phyloP scores from a whole-genome alignment of 2,329 filamentous ascomycete species.

The Aphanocladium album region DNA sequence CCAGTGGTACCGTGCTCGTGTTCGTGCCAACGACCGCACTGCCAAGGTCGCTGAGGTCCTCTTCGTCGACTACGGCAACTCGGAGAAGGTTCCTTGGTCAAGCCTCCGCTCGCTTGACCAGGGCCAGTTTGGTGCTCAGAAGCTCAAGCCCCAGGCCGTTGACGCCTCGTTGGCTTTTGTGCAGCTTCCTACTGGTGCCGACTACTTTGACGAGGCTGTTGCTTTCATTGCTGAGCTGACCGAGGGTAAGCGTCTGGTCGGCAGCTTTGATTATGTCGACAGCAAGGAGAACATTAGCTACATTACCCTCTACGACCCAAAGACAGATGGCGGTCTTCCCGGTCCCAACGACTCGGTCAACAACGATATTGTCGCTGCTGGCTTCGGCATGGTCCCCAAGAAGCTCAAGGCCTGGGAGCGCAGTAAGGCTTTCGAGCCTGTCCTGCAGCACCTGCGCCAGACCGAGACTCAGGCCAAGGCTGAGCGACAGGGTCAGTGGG shows the following conservation, averaged over 20 bases:
- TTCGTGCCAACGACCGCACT: constrained; percentile 88
- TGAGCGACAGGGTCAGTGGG: constrained; percentile 85
- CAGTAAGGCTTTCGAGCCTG: constrained; percentile 60
- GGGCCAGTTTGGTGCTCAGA: constrained; percentile 71
- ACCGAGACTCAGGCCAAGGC: constrained; percentile 75
- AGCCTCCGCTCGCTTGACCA: constrained; percentile 76
- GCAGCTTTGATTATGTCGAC: constrained; percentile 82
- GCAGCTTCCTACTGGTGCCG: constrained; percentile 74
- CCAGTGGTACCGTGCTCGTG: constrained; percentile 89
- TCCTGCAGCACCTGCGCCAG: constrained; percentile 66
- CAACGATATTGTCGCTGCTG: constrained; percentile 76
- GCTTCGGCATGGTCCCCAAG: constrained; percentile 82
- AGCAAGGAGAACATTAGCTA: constrained; percentile 74
- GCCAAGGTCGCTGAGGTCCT: constrained; percentile 84
- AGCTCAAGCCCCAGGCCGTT: constrained; percentile 79
- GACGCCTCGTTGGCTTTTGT: constrained; percentile 85
- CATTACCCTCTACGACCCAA: constrained; percentile 82
- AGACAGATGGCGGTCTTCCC: constrained; percentile 48
- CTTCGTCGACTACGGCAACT: constrained; percentile 96
- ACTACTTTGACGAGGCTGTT: constrained; percentile 80
- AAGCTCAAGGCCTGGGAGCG: constrained; percentile 93
- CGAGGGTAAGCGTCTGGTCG: constrained; percentile 73
- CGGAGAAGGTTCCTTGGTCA: constrained; percentile 80
- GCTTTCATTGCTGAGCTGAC: constrained; percentile 70
- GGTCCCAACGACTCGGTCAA: constrained; percentile 77